Evolutionary conservation across 2,329 filamentous ascomycete genomes (phyloP), one percentile per base, ranked within the genome.

Genomic region (Ophiocordyceps robertsii): DNA sequence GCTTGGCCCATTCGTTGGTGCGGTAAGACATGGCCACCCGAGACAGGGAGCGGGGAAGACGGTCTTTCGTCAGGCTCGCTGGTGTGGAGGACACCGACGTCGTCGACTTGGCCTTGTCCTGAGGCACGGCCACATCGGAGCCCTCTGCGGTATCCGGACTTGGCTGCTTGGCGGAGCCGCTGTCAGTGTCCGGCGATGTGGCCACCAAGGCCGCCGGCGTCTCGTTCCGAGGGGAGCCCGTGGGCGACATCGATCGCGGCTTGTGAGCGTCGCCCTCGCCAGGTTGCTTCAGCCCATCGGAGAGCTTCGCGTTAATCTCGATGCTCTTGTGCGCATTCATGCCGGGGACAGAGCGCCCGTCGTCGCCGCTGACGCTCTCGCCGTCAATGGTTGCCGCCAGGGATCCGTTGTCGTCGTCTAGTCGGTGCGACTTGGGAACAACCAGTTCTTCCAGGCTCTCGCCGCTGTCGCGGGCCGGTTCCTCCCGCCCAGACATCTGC

Each of bases 1-100:
- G 87, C 59, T 95, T 95, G 0, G 88, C 87, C 90, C 90, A 96
- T 63, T 96, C 90, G 49, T 94, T 94, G 2, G 88, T 95, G 44
- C 90, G 77, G 56, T 92, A 94, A 0, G 83, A 84, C 57, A 86
- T 68, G 2, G 88, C 82, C 9, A 94, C 75, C 46, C 77, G 81
- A 1, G 88, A 92, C 30, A 88, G 62, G 12, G 77, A 76, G n/a
- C 70, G 66, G 1, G 85, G 84, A 10, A 94, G 70, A 11, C 70
- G 70, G 4, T 78, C 76, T 47, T 70, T 72, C 6, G 72, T 78
- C 45, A 83, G 58, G 38, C 63, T 73, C 14, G 60, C 61, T 8
- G 64, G 59, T 13, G 64, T 61, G 3, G 72, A 71, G 2, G 61
- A 60, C 1, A 51, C 55, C 1, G 68, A 72, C 16, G 55, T 58